A percentile compares a stretch with the other conserved stretches of the same genome.
Conservation (phyloP, 2,329 filamentous ascomycete genomes). For the Diaporthe longicolla region DNA sequence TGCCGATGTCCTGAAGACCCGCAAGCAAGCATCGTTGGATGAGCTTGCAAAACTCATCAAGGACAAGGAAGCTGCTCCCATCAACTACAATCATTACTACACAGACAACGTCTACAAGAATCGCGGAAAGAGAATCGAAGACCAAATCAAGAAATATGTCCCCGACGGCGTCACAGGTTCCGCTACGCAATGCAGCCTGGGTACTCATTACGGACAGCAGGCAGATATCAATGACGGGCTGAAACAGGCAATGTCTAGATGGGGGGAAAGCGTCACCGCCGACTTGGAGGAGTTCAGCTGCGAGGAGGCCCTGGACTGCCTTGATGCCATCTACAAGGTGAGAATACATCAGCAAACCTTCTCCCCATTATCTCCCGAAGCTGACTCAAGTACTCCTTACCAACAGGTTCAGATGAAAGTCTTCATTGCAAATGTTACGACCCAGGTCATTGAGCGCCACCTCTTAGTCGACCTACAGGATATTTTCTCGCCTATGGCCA, state of each 20-base stretch:
- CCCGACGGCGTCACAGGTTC: no score
- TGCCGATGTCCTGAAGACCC: neutral
- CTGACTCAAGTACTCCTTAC: no score
- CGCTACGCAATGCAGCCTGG: neutral
- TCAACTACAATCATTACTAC: constrained; percentile 42
- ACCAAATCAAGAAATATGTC: neutral
- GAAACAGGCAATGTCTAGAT: neutral
- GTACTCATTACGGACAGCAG: neutral
- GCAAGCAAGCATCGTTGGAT: neutral
- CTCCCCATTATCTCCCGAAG: no score
- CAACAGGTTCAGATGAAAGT: constrained; percentile 30
- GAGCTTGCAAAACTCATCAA: constrained; percentile 21
- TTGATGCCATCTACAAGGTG: constrained; percentile 37
- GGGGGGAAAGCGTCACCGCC: neutral
- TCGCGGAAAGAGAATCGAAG: neutral
- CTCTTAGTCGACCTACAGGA: neutral
- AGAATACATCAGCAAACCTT: no score
- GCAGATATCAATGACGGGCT: neutral
- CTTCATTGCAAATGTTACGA: constrained; percentile 26
- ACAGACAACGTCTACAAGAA: constrained; percentile 28
- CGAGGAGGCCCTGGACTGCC: constrained; percentile 12
- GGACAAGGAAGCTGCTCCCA: neutral
- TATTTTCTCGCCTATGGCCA: constrained; percentile 22
- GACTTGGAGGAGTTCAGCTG: constrained; percentile 34
- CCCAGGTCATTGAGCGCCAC: constrained; percentile 37